Percentiles rank a stretch among this genome's conserved stretches.
Evolutionary conservation across 2,329 filamentous ascomycete genomes (phyloP).

Genomic region (Aspergillus sp.): DNA sequence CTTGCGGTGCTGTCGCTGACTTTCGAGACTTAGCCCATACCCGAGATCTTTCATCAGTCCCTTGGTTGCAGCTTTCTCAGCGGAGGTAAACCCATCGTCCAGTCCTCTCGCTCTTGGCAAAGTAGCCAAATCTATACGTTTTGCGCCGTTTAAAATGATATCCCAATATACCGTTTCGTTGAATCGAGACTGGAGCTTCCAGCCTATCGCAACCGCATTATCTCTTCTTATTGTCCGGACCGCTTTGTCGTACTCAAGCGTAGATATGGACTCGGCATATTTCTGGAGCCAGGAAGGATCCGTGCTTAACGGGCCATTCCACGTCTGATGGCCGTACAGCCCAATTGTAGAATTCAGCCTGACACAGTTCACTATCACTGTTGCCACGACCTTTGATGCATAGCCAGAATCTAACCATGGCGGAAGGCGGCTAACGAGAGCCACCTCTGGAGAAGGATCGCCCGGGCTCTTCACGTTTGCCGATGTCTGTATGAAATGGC

Average conservation of each 20-base stretch:
- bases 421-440: background rate
- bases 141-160: conserved; percentile 15
- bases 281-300: background rate
- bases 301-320: background rate
- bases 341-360: conserved; percentile 1
- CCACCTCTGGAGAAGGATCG: background rate
- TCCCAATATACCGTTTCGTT: conserved; percentile 16
- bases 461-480: background rate
- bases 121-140: conserved; percentile 10
- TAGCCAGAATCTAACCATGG: background rate
- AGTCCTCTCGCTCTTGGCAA: conserved; percentile 15
- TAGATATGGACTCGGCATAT: background rate
- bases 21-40: conserved; percentile 14
- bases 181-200: conserved; percentile 9
- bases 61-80: conserved; percentile 18
- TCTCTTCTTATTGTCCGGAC: conserved; percentile 9
- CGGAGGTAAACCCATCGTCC: conserved; percentile 14
- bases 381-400: background rate
- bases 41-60: conserved; percentile 14
- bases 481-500: background rate
- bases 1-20: conserved; percentile 13
- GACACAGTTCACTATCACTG: background rate
- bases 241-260: background rate
- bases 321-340: background rate
- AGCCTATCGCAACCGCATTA: conserved; percentile 7